Conservation (phyloP, 2,329 filamentous ascomycete genomes). For the Apiospora koreana region DNA sequence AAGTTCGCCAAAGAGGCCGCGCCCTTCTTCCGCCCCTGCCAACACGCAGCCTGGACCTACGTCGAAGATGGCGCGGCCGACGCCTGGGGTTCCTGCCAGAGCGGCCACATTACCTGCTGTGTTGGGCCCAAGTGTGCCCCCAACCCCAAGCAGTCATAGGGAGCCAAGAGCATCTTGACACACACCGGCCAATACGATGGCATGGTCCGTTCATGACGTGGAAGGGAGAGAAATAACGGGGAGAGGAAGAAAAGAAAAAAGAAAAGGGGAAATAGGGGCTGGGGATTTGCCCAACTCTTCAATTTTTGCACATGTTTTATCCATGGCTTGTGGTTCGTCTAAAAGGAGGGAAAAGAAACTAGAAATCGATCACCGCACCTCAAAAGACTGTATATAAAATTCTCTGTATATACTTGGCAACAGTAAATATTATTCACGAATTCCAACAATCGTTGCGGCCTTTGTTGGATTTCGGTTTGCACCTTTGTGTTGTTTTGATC, state of each 20-base stretch:
- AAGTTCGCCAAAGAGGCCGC: constrained; percentile 9
- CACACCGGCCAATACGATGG: not conserved
- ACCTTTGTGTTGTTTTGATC: not conserved
- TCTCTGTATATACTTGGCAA: not conserved
- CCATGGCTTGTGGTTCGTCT: not conserved
- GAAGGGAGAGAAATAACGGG: not conserved
- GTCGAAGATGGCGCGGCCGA: constrained; percentile 22
- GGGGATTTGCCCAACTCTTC: not conserved
- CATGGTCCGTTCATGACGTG: not conserved
- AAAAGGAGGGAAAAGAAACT: not conserved
- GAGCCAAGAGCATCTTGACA: not conserved
- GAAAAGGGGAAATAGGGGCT: not conserved
- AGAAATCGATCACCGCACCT: not conserved
- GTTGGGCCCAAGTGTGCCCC: constrained; percentile 19
- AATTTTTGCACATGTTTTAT: not conserved
- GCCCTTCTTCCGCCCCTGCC: constrained; percentile 24
- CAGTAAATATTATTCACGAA: not conserved
- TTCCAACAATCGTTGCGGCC: not conserved
- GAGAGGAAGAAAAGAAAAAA: not conserved
- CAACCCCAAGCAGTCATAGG: constrained; percentile 15
- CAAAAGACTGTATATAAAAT: not conserved
- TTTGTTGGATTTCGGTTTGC: not conserved
- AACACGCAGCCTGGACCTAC: constrained; percentile 25
- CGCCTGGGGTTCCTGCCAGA: constrained; percentile 21
- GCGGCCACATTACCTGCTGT: constrained; percentile 21